Base-by-base conservation (phyloP, 129 eudicot genomes). In the Glebionis coronaria region DNA sequence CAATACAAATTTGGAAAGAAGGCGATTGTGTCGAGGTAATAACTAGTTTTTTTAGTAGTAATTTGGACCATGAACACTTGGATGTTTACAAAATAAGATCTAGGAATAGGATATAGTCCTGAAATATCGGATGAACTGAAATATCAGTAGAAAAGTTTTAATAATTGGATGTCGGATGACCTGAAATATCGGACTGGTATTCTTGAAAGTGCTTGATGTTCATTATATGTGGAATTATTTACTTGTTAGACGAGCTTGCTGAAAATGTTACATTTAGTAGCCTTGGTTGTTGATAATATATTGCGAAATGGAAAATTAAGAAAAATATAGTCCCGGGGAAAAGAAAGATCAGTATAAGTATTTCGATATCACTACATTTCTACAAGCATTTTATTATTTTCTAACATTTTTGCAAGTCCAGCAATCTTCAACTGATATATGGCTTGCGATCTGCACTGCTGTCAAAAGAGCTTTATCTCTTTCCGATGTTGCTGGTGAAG, bases 371-470 rank as follows among this genome's bases (percentile, higher is more conserved):
- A 66, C 52, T 59, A 40, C 19, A 8, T 70, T 47, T 12, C 35
- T 62, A 31, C 50, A 40, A 50, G 65, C 49, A 29, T 44, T 55
- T 63, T 16, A 27, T 13, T 59, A n/a, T 44, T 64, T 21, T 25
- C 28, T 68, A 64, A 27, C 63, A 15, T 44, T 58, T 78, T 69
- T 49, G 63, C 71, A 71, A 62, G 35, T 62, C 60, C 90, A 94
- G 99, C 97, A 94, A 94, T 94, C 99, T 78, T 89, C 99, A 61
- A 94, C 99, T 78, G 99, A 90, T 82, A 94, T 94, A 28, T 94
- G 99, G 99, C 93, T 73, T 81, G 97, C 99, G 0, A 86, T 94
- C 73, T 94, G 97, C 82, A 72, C 99, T 54, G 97, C 99, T 73
- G 97, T 87, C 28, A 94, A 79, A 78, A 79, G 90, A 47, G 99